Base-by-base conservation (phyloP, 1,284 basidiomycete species). In the Pseudozyma sp. region DNA sequence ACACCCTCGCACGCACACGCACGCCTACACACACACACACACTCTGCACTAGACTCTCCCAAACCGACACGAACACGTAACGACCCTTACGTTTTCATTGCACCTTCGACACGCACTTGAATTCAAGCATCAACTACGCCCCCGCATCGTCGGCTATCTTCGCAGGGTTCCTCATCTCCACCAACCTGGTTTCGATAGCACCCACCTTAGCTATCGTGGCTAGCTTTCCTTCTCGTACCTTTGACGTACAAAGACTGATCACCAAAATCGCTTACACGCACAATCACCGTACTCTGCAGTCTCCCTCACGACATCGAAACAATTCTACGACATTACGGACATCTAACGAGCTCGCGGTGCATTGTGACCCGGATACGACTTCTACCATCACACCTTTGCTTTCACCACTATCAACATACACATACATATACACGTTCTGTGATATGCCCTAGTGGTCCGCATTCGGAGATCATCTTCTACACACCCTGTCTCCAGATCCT, bases 361-460 rank as follows among this genome's bases (percentile, higher is more conserved):
- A 45, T 55, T 47, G 47, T 43, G 53, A 55, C 14, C 12, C 21
- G 1, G 34, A 18, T 38, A 59, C 56, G 49, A 51, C 38, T 53
- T 11, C n/a, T 2, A 9, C 3, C 16, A 21, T 21, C n/a, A 13
- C 25, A 31, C 25, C 25, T 31, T 31, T 31, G 25, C 35, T 19
- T 36, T 52, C 35, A 39, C 50, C 16, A 35, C 50, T 16, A 16
- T 31, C 48, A 50, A 9, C 10, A 43, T 12, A 25, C 36, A 8
- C 18, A 18, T 35, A 19, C 25, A 35, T 16, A 49, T 12, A 49
- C 48, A 14, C 14, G 12, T 14, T 12, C 13, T 36, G 48, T 50
- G 48, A 36, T 36, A 50, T 50, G 48, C 48, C 25, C 3, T 47
- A 47, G 45, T 31, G 25, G 25, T 31, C 25, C 25, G 25, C 25